Percentiles rank a stretch among this genome's conserved stretches.
Conservation (phyloP, 148 eudicot genomes). For the Amaranthus hypochondriacus region DNA sequence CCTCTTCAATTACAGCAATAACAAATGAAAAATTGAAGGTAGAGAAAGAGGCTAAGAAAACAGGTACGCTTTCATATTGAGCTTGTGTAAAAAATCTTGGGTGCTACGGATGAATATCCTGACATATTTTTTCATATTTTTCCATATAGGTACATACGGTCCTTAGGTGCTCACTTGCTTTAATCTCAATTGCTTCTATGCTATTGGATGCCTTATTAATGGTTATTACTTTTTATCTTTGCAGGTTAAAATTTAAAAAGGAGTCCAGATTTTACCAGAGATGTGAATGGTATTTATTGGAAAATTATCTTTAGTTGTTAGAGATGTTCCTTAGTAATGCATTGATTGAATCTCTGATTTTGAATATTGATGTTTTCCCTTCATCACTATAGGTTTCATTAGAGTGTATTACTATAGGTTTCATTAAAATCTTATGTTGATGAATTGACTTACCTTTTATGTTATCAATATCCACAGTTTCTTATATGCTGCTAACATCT, state of each 20-base stretch:
- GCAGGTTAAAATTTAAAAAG: constrained; percentile 76
- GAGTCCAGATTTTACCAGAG: constrained; percentile 66
- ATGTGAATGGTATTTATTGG: constrained; percentile 60
- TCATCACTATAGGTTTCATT: not conserved
- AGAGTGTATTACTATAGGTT: not conserved
- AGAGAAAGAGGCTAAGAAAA: constrained; percentile 97
- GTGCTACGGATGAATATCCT: constrained; percentile 56
- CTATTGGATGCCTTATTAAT: not conserved
- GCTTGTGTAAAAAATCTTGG: not conserved
- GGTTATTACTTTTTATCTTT: constrained; percentile 20
- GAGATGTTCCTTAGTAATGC: not conserved
- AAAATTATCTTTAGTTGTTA: constrained; percentile 2
- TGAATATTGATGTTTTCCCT: not conserved
- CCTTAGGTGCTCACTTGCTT: not conserved
- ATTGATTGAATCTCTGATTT: not conserved
- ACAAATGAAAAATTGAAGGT: constrained; percentile 94
- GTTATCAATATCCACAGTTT: not conserved
- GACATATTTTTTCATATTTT: constrained; percentile 72
- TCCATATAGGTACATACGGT: constrained; percentile 54
- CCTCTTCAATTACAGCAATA: constrained; percentile 84
- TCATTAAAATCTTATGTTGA: no score
- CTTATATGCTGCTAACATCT: constrained; percentile 2
- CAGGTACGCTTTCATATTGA: constrained; percentile 41
- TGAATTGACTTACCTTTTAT: not conserved
- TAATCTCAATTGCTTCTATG: not conserved